phyloP scores from a whole-genome alignment of 176 grass and related monocot species.

The Alloteropsis semialata region DNA sequence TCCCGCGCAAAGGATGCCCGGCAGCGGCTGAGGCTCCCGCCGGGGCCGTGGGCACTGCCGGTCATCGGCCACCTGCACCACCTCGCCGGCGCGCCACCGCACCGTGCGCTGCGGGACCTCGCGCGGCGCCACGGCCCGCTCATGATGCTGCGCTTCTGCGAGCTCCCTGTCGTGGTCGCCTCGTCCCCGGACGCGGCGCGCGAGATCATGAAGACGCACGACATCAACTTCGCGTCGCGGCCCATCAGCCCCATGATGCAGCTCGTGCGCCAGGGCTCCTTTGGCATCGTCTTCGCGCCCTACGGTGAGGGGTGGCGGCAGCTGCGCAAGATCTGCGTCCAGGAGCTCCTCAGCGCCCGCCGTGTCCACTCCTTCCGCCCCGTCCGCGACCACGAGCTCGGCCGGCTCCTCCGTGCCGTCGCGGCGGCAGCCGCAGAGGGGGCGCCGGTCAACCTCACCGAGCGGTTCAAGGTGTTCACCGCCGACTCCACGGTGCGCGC shows the following conservation, averaged over 20 bases:
- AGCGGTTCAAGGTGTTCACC: background rate
- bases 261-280: background rate
- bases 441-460: background rate
- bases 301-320: no score
- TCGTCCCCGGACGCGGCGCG: background rate
- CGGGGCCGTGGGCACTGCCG: conserved; percentile 6
- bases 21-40: background rate
- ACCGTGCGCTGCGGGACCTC: background rate
- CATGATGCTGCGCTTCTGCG: no score
- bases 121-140: background rate
- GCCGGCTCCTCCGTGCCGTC: no score
- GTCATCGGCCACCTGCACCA: conserved; percentile 26
- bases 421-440: background rate
- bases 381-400: no score
- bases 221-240: conserved; percentile 4
- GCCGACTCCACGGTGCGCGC: background rate
- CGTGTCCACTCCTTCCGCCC: no score
- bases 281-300: no score
- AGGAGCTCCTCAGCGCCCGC: no score
- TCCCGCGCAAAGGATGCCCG: no score
- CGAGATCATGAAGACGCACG: background rate
- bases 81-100: conserved; percentile 5
- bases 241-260: conserved; percentile 2
- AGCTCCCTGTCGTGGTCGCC: background rate
- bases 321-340: no score